Evolutionary conservation across 2,329 filamentous ascomycete genomes (phyloP).

Genomic region (Sclerotinia nivalis): DNA sequence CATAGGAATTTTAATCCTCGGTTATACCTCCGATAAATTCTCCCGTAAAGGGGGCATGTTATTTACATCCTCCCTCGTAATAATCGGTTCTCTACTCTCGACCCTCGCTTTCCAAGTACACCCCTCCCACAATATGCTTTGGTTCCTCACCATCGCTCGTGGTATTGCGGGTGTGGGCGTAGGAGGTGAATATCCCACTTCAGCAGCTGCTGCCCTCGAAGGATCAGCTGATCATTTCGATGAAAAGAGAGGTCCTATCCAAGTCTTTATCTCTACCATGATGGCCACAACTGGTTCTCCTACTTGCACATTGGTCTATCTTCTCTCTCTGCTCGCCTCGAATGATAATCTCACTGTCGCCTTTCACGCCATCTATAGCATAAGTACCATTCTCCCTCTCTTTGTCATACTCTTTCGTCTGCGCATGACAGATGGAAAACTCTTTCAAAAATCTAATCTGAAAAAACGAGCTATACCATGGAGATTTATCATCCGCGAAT

Average conservation of each 20-base stretch:
- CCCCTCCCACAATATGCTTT: constrained; percentile 40
- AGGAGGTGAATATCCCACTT: constrained; percentile 44
- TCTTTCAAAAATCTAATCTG: not conserved
- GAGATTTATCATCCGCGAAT: not conserved
- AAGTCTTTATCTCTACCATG: constrained; percentile 15
- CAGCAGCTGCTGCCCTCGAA: constrained; percentile 44
- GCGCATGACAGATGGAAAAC: constrained; percentile 37
- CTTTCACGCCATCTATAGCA: constrained; percentile 40
- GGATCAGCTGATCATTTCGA: constrained; percentile 39
- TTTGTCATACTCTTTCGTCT: constrained; percentile 41
- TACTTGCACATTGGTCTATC: constrained; percentile 17
- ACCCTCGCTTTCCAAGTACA: constrained; percentile 38
- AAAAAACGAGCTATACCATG: not conserved
- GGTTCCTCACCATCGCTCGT: constrained; percentile 44
- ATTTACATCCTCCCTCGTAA: constrained; percentile 40
- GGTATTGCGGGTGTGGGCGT: constrained; percentile 45
- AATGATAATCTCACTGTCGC: constrained; percentile 40
- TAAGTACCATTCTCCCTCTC: constrained; percentile 41
- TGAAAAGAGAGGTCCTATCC: not conserved
- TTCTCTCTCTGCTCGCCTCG: constrained; percentile 43
- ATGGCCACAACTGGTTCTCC: constrained; percentile 18
- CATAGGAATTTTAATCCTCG: constrained; percentile 42
- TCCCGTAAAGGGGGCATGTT: constrained; percentile 42
- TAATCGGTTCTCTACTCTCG: constrained; percentile 37
- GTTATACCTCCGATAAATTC: constrained; percentile 40